Evolutionary conservation across 306 rosid genomes (phyloP).

Genomic region (Cicer pinnatifidum): DNA sequence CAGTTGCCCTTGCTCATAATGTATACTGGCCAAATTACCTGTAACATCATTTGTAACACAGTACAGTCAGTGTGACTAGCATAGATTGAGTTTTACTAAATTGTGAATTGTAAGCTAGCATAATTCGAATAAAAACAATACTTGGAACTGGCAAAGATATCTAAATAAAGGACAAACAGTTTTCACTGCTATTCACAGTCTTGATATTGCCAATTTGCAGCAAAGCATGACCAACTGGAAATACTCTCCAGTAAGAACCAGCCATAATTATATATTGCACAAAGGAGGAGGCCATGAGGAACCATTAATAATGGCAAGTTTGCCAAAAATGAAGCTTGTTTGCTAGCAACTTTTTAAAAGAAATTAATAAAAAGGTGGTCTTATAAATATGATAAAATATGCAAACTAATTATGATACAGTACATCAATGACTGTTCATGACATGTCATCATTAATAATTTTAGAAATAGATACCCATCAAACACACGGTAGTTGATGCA

Average conservation of each 20-base stretch:
- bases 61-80: background rate
- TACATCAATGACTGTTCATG: background rate
- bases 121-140: conserved; percentile 5
- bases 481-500: background rate
- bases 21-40: conserved; percentile 93
- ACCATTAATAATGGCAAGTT: background rate
- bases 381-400: background rate
- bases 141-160: background rate
- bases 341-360: background rate
- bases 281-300: background rate
- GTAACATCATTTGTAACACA: conserved; percentile 42
- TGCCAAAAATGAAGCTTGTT: background rate
- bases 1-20: conserved; percentile 92
- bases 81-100: background rate
- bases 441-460: background rate
- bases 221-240: background rate
- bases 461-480: conserved; percentile 20
- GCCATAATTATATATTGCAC: background rate
- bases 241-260: background rate
- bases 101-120: background rate
- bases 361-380: background rate
- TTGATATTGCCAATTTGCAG: background rate
- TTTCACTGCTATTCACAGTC: background rate
- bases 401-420: background rate
- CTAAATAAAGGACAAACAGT: background rate